Base-by-base conservation (phyloP, 2,329 filamentous ascomycete genomes). In the Colletotrichum tanaceti region DNA sequence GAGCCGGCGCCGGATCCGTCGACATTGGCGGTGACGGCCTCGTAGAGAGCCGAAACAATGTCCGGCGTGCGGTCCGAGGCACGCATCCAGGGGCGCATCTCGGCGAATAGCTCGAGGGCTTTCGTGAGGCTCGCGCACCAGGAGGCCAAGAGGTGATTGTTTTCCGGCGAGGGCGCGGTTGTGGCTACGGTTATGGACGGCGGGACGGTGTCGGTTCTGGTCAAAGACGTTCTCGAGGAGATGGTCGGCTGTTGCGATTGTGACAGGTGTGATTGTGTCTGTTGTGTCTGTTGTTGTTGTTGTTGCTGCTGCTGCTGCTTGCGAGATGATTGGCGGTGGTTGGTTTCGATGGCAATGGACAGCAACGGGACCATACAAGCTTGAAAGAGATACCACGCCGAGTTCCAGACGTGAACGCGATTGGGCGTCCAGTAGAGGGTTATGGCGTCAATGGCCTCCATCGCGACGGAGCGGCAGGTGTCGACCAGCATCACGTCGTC, bases 321-420 rank as follows among this genome's bases (percentile, higher is more conserved):
- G 9, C 46, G 46, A 0, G 16, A 24, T 1, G 35, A 41, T n/a
- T 53, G 22, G 5, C 65, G 53, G 16, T 18, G 39, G 13, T 50
- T 55, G 0, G 55, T 65, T 14, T 77, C 73, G 32, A 77, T 73
- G 24, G 75, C 73, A 38, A 77, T 73, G 39, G 74, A 72, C 18
- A 78, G 70, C 2, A 77, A 66, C 11, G 75, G 75, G 2, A 77
- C 74, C 55, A 75, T 76, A 54, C 75, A 77, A 5, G 75, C 75
- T 58, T 77, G 75, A 65, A 78, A 78, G 9, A 78, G 73, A 52
- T 77, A 77, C 76, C 75, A 77, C 1, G 72, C 73, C 14, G 73
- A 73, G 68, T 75, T 76, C 76, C 76, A 77, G 18, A 76, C 75
- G 24, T 77, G 76, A 32, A 77, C 71, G 20, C 74, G 72, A 58